phyloP scores from a whole-genome alignment of 805 yeast genomes.

The Saccharomycopsis microspora region DNA sequence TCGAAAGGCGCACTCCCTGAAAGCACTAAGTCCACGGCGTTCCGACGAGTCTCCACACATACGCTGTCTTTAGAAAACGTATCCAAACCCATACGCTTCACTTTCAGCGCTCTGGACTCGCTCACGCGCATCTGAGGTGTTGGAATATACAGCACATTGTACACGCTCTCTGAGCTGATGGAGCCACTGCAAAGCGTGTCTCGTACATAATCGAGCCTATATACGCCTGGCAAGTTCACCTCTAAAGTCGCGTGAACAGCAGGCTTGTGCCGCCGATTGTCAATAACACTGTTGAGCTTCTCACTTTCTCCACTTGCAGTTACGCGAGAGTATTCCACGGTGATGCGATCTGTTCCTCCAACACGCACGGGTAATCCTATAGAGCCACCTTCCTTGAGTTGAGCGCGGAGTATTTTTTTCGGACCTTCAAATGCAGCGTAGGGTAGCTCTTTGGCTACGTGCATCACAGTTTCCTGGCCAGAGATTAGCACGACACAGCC shows the following conservation, averaged over 20 bases:
- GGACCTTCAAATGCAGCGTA: conserved; percentile 29
- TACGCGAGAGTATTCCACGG: conserved; percentile 3
- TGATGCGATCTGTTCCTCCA: conserved; percentile 32
- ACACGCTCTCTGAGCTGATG: conserved; percentile 25
- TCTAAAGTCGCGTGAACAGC: conserved; percentile 19
- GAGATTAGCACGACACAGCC: conserved; percentile 67
- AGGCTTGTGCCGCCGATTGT: conserved; percentile 18
- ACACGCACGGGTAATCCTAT: conserved; percentile 49
- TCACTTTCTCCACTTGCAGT: conserved; percentile 11
- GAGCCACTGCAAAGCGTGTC: conserved; percentile 45
- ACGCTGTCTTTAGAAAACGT: conserved; percentile 27
- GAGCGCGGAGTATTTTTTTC: conserved; percentile 16
- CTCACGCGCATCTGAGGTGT: conserved; percentile 34
- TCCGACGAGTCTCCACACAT: conserved; percentile 37
- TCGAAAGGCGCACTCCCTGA: conserved; percentile 56
- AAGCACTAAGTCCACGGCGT: conserved; percentile 36
- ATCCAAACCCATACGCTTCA: conserved; percentile 11
- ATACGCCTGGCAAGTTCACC: conserved; percentile 35
- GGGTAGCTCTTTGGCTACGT: conserved; percentile 64
- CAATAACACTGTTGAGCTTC: conserved; percentile 1
- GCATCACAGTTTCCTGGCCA: conserved; percentile 51
- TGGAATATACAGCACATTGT: conserved; percentile 32
- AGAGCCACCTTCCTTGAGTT: conserved; percentile 51
- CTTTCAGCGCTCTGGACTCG: conserved; percentile 21
- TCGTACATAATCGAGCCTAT: conserved; percentile 30